A percentile compares a stretch with the other conserved stretches of the same genome.
Conservation (phyloP, 305 asterid species). For the Coffea humblotiana region DNA sequence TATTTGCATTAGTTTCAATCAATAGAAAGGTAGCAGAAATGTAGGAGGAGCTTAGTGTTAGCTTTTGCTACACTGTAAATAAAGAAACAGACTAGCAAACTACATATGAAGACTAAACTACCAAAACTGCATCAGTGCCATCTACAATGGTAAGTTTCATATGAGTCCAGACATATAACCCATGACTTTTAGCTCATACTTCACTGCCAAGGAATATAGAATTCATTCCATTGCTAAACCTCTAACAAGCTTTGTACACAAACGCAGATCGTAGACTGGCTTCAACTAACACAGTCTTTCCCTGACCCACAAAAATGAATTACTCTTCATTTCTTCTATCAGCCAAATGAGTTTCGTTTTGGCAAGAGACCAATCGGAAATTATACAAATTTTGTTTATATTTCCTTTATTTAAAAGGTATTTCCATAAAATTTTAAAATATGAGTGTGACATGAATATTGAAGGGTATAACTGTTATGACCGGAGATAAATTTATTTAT, state of each 20-base stretch:
- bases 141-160: neutral
- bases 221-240: neutral
- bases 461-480: neutral
- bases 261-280: neutral
- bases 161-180: neutral
- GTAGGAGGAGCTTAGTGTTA: neutral
- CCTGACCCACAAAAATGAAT: neutral
- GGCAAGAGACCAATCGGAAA: neutral
- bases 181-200: neutral
- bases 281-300: neutral
- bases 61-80: neutral
- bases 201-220: neutral
- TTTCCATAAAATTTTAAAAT: neutral
- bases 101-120: neutral
- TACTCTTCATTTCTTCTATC: neutral
- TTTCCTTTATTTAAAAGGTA: neutral
- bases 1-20: neutral
- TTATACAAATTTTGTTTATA: neutral
- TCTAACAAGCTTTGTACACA: neutral
- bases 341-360: neutral
- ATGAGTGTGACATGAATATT: neutral
- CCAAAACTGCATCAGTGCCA: neutral
- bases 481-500: no score
- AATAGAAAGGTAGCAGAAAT: no score
- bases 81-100: neutral